These are phyloP conservation scores for Sugiyamaella grinbergsii DNA, from an alignment of 1,139 yeast genomes.

Conservation along the genomic window DNA sequence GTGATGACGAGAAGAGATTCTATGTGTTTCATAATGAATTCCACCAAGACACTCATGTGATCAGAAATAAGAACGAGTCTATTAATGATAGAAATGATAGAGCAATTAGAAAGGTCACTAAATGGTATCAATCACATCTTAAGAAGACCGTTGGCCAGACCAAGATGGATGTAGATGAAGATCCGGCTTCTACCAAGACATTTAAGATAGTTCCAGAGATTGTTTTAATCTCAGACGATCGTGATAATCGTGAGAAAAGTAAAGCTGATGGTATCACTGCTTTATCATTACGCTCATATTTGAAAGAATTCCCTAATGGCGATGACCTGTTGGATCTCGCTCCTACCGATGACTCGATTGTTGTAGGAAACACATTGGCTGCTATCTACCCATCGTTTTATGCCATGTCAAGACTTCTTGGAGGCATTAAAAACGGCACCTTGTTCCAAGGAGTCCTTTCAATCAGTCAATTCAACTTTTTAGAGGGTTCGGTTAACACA, in stretches of 20 bases:
- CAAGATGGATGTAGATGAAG: too few species aligned
- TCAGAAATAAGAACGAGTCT: slow-evolving; percentile 65
- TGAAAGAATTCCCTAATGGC: slow-evolving; percentile 72
- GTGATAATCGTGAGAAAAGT: slow-evolving; percentile 64
- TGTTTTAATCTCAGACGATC: slow-evolving; percentile 77
- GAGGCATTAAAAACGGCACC: slow-evolving; percentile 86
- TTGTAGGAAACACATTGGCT: slow-evolving; percentile 45
- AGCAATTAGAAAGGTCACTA: slow-evolving; percentile 74
- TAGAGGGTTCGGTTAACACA: slow-evolving; percentile 82
- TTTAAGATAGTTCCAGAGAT: slow-evolving; percentile 45
- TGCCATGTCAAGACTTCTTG: slow-evolving; percentile 78
- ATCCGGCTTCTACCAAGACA: too few species aligned
- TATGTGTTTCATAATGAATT: slow-evolving; percentile 94
- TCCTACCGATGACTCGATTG: slow-evolving; percentile 54
- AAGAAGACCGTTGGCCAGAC: slow-evolving; percentile 33
- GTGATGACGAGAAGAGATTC: slow-evolving; percentile 77
- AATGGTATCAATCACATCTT: slow-evolving; percentile 74
- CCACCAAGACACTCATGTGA: slow-evolving; percentile 66
- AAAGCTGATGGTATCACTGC: slow-evolving; percentile 56
- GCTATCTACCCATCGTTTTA: slow-evolving; percentile 76
- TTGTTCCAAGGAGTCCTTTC: slow-evolving; percentile 82
- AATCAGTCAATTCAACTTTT: slow-evolving; percentile 80
- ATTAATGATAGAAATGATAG: slow-evolving; percentile 92
- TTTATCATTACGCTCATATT: slow-evolving; percentile 62
- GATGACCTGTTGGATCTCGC: slow-evolving; percentile 77